These are phyloP conservation scores for Cladosporium sp. DNA, from an alignment of 2,329 filamentous ascomycete genomes.

Conservation along the genomic window DNA sequence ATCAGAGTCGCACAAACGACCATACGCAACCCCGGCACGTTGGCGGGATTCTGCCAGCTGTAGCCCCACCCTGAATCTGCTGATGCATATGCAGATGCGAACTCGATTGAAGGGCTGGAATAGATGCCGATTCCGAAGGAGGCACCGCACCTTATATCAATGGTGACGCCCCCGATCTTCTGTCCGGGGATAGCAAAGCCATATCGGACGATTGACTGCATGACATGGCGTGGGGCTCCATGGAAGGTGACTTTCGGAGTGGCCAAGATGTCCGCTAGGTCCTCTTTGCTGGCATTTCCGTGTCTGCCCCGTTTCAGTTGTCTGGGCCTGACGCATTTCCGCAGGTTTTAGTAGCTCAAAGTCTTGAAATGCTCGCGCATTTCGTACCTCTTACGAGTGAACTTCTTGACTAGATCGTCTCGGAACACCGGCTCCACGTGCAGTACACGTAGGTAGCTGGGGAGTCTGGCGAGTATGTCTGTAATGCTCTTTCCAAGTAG, in stretches of 20 bases:
- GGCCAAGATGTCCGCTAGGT: constrained; percentile 35
- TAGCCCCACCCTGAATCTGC: constrained; percentile 19
- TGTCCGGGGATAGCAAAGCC: constrained; percentile 41
- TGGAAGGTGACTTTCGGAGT: constrained; percentile 40
- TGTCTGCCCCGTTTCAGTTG: neutral
- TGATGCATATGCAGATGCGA: constrained; percentile 36
- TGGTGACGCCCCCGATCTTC: constrained; percentile 27
- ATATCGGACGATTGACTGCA: constrained; percentile 43
- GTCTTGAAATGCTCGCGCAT: neutral
- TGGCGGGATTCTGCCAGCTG: neutral
- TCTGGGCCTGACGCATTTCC: neutral
- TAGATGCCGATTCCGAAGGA: constrained; percentile 44
- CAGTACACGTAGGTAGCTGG: constrained; percentile 11
- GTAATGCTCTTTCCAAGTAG: constrained; percentile 16
- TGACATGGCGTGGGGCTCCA: constrained; percentile 18
- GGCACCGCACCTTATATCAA: constrained; percentile 31
- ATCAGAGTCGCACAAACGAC: constrained; percentile 46
- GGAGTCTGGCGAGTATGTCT: constrained; percentile 8
- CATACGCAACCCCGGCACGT: constrained; percentile 39
- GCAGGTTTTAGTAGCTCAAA: neutral
- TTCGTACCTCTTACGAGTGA: constrained; percentile 1
- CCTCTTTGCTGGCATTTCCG: constrained; percentile 21
- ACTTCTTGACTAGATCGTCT: constrained; percentile 13
- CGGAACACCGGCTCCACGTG: constrained; percentile 20
- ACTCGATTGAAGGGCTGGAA: constrained; percentile 39